Base-by-base conservation (phyloP, 495 filamentous ascomycete species). In the Podospora bellae-mahoneyi region DNA sequence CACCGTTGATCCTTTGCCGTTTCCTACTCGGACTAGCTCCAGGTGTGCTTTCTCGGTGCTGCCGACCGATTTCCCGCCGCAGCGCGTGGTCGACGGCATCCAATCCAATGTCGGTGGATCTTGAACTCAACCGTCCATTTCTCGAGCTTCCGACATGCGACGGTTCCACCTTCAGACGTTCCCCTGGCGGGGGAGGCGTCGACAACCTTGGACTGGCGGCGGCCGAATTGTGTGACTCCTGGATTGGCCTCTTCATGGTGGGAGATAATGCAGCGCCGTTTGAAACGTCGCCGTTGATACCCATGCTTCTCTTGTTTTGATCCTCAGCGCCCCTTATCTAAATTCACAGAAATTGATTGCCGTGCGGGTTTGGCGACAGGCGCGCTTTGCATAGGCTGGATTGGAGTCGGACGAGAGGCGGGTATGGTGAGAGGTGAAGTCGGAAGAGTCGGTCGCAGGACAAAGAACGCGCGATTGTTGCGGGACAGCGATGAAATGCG, bases 21-120 rank as follows among this genome's bases (percentile, higher is more conserved):
- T 97, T 97, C 72, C 93, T 84, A 79, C 89, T 92, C 16, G 93
- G 93, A 76, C 91, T 96, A 15, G 85, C 87, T 60, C 83, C 87
- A 0, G 92, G 89, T 16, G 92, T 91, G 61, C 85, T 84, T 61
- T 94, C 89, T 69, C 90, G 80, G 64, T 83, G 80, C 73, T 78
- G 66, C 59, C 80, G 61, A 27, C 66, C 64, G 66, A 80, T 15
- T 68, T 77, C 77, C 69, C 76, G 60, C 67, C 74, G 34, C 71
- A 78, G 54, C 66, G 77, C 66, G 71, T 72, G 69, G 71, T 78
- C 65, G 60, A 77, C 69, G 62, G 76, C 70, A 30, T 82, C 80
- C 5, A 76, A 74, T 19, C 64, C 62, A 26, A 75, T 65, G 27
- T 78, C 79, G 28, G 68, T 61, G 23, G 67, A 54, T 30, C 77